Evolutionary conservation across 306 rosid species (phyloP), one percentile per base, ranked within the genome.

Genomic region (Amphicarpaea edgeworthii): DNA sequence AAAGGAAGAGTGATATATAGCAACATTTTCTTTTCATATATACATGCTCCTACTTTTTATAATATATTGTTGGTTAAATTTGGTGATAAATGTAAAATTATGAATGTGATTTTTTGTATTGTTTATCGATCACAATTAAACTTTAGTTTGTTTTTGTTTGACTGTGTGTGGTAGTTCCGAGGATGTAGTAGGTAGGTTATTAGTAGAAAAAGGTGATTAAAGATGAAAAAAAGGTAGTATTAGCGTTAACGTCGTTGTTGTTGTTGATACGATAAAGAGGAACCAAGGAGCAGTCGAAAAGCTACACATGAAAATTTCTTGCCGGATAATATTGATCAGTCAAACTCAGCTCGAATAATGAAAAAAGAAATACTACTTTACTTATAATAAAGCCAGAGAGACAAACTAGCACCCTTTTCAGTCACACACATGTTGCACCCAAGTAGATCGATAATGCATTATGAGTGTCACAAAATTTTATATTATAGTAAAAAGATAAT

Each of bases 141-240:
- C n/a, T n/a, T n/a, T n/a, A n/a, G n/a, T n/a, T n/a, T n/a, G n/a
- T n/a, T n/a, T n/a, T n/a, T n/a, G n/a, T n/a, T n/a, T n/a, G n/a
- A n/a, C n/a, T n/a, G n/a, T n/a, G 70, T 77, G 85, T 85, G 93
- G 37, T 85, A 86, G 85, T 86, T 84, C 86, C 93, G 78, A 90
- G 82, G 85, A 77, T n/a, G n/a, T n/a, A n/a, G n/a, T n/a, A n/a
- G n/a, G n/a, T n/a, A n/a, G 79, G 23, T 12, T 55, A 73, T 41
- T 7, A 59, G 15, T 45, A 57, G 51, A 34, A 73, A 68, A 78
- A 58, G 80, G 80, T 41, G 64, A 64, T 65, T 72, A 78, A 74
- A 60, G 65, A 72, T 16, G 26, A 30, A 69, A 73, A 41, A 68
- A 46, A 69, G 63, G 76, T 54, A 82, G 76, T 54, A 82, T 73